Evolutionary conservation across 129 eudicot species (phyloP), one percentile per base, ranked within the genome.

Genomic region (Helichrysum umbraculigerum): DNA sequence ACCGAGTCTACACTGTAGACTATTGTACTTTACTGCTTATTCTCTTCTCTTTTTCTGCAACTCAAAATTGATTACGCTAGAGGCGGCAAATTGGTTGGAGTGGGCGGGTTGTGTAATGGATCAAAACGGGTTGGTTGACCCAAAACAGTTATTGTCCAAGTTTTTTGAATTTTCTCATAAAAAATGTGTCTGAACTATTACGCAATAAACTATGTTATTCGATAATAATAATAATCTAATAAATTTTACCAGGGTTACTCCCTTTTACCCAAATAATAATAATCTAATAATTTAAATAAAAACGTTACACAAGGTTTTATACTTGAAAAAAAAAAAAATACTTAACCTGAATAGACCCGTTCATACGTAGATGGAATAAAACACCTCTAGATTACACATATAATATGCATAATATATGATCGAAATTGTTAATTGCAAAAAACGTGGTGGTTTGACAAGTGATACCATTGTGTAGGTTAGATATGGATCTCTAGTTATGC

Each of bases 21-120:
- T 69, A 59, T 71, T 71, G 77, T 62, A 78, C 77, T 73, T 80
- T 80, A 80, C 79, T 80, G 79, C 70, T 44, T 19, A 66, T 35
- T 73, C 68, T 80, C 63, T 73, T 73, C 16, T 67, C 75, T 41
- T 73, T 80, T 66, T 73, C 54, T 68, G 21, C 35, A 73, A 74
- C 75, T 80, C 83, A 79, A 65, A 74, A 79, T 79, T 79, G 60
- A 11, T 79, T 62, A 6, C 47, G 52, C 74, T 14, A 72, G 66
- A 50, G 47, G 14, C 19, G 39, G 19, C 67, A 62, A 62, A 25
- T 25, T 17, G 66, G 33, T 6, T 4, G 12, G 25, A 58, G 5
- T 58, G 29, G 32, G 34, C 5, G 16, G 66, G 19, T 62, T 1
- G 67, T 37, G 14, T 62, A 62, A 62, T 29, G 67, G 67, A 37